Percentiles rank a stretch among this genome's conserved stretches.
Conservation (phyloP, 2,329 filamentous ascomycete species). For the Ascochyta viciae-villosae region DNA sequence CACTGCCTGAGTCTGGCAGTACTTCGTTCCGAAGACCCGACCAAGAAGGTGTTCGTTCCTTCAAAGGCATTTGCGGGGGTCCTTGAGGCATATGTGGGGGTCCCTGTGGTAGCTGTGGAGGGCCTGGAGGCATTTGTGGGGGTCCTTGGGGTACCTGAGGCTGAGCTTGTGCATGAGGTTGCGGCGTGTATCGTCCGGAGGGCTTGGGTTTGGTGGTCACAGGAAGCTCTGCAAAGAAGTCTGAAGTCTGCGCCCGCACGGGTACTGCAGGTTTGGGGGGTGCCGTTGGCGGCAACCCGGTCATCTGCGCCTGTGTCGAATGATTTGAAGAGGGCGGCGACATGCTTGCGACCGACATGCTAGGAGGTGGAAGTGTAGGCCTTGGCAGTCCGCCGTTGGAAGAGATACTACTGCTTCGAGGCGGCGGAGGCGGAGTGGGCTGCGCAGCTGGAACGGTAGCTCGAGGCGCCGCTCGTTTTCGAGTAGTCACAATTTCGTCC, state of each 20-base stretch:
- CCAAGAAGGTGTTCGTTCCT: slow-evolving; percentile 46
- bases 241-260: slow-evolving; percentile 42
- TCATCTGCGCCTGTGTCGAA: slow-evolving; percentile 43
- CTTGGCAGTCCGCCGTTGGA: slow-evolving; percentile 27
- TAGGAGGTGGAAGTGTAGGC: slow-evolving; percentile 38
- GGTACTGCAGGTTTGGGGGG: slow-evolving; percentile 37
- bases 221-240: slow-evolving; percentile 59
- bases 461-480: slow-evolving; percentile 58
- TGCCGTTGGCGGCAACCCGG: slow-evolving; percentile 32
- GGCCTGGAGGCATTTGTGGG: slow-evolving; percentile 33
- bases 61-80: slow-evolving; percentile 27
- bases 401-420: slow-evolving; percentile 67
- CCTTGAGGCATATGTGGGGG: slow-evolving; percentile 26
- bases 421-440: slow-evolving; percentile 61
- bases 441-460: slow-evolving; percentile 43
- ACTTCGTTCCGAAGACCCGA: slow-evolving; percentile 47
- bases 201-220: slow-evolving; percentile 51
- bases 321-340: slow-evolving; percentile 53
- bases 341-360: slow-evolving; percentile 43
- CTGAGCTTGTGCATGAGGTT: slow-evolving; percentile 37
- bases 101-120: slow-evolving; percentile 35
- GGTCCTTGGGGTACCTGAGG: slow-evolving; percentile 31
- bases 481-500: slow-evolving; percentile 80
- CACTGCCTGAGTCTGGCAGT: slow-evolving; percentile 32
- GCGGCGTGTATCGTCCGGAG: slow-evolving; percentile 50